phyloP scores from a whole-genome alignment of 352 stramenopile genomes.

The Phytophthora megakarya region DNA sequence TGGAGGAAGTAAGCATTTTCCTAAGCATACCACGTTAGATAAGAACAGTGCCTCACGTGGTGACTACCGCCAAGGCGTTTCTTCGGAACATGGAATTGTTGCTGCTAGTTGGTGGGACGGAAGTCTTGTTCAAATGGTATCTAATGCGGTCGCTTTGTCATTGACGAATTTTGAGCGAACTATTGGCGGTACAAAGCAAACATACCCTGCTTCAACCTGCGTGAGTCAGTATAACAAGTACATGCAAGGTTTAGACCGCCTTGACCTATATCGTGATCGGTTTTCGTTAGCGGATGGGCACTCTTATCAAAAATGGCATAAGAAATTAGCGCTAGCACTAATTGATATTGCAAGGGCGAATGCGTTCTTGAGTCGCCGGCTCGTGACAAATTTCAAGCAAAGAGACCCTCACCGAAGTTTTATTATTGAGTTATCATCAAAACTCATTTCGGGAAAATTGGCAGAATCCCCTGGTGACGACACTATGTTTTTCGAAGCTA shows the following conservation, averaged over 20 bases:
- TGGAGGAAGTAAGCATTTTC: too few relatives aligned
- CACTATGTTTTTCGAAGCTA: slow-evolving; percentile 4
- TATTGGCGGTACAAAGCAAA: neutral
- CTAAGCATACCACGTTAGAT: too few relatives aligned
- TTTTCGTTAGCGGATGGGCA: slow-evolving; percentile 19
- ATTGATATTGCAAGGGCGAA: too few relatives aligned
- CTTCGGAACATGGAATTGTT: slow-evolving; percentile 25
- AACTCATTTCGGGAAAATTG: slow-evolving; percentile 15
- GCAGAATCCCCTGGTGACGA: slow-evolving; percentile 4
- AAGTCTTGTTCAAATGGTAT: slow-evolving; percentile 29
- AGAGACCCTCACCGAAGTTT: slow-evolving; percentile 6
- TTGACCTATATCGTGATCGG: slow-evolving; percentile 13
- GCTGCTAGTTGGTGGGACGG: slow-evolving; percentile 35
- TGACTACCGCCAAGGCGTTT: too few relatives aligned
- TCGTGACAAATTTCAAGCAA: too few relatives aligned
- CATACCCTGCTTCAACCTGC: too few relatives aligned
- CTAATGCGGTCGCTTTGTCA: slow-evolving; percentile 28
- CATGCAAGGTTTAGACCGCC: slow-evolving; percentile 17
- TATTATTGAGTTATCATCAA: slow-evolving; percentile 16
- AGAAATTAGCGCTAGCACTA: slow-evolving; percentile 14
- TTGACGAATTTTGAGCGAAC: slow-evolving; percentile 21
- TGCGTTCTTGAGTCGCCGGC: too few relatives aligned
- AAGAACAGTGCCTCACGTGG: too few relatives aligned
- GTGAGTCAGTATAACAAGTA: slow-evolving; percentile 15
- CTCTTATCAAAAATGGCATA: slow-evolving; percentile 21